Base-by-base conservation (phyloP, 768 basidiomycete species). In the Trametes maxima region DNA sequence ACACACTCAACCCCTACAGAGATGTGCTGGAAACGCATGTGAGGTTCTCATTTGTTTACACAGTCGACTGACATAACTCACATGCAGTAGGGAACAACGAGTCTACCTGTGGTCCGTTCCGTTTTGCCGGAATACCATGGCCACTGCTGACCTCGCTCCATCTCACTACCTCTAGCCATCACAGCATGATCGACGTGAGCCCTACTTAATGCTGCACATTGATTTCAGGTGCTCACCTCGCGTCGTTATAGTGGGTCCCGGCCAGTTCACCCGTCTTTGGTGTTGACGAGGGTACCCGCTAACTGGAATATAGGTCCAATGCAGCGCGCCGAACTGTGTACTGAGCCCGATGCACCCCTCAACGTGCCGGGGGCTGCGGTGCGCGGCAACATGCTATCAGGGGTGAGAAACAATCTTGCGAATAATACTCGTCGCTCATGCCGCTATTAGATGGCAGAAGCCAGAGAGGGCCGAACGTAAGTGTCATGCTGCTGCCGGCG, bases 11-110 rank as follows among this genome's bases (percentile, higher is more conserved):
- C 35, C 3, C 21, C 19, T 22, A 11, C 12, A 33, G 19, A n/a
- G 1, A 50, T 50, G 49, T 50, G 49, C 49, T 50, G 49, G 49
- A 50, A 50, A 50, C 49, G 49, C 49, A 50, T 50, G 49, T 50
- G 33, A 50, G 49, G 35, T 7, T 24, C 45, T 37, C 17, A 11
- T 35, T 35, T 10, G 17, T 8, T 17, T 8, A 17, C 6, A n/a
- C 7, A n/a, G 17, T 2, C 17, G 13, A 7, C 3, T 36, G 17
- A 19, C 8, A 21, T 19, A 19, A n/a, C 49, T 36, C 49, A 37
- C 33, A 17, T 21, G 49, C 5, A 1, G 5, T 17, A 50, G 49
- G 49, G 33, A 50, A 25, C 49, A 50, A 37, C 49, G 49, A n/a
- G 49, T 50, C 17, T 50, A 50, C 5, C 1, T 17, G 17, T 35